These are phyloP conservation scores for Sequoia sempervirens DNA, from an alignment of 75 land plant genomes.

Conservation along the genomic window DNA sequence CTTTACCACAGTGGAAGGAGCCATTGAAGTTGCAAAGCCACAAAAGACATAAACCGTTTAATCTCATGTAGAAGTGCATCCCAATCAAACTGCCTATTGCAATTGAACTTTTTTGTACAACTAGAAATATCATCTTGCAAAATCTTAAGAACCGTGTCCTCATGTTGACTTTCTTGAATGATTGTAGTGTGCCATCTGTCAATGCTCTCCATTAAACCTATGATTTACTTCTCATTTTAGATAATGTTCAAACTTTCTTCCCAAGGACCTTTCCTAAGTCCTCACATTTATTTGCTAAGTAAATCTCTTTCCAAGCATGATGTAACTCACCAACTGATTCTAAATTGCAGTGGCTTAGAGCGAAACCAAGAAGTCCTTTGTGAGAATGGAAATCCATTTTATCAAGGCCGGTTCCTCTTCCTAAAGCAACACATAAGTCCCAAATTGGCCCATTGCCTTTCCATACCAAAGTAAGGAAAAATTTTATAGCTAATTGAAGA, in stretches of 20 bases:
- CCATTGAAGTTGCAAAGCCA: conserved; percentile 68
- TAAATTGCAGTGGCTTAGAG: conserved; percentile 90
- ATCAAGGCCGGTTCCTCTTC: conserved; percentile 82
- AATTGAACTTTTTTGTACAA: conserved; percentile 32
- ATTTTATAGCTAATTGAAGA: conserved; percentile 75
- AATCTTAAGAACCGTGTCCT: conserved; percentile 9
- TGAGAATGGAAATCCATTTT: conserved; percentile 64
- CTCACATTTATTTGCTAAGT: no score
- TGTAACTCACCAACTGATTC: conserved; percentile 85
- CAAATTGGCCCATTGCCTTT: conserved; percentile 83
- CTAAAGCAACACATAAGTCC: conserved; percentile 97
- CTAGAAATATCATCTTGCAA: conserved; percentile 27
- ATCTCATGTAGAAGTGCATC: conserved; percentile 43
- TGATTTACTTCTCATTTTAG: no score
- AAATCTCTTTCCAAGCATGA: no score
- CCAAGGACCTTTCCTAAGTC: no score
- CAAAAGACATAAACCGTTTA: conserved; percentile 51
- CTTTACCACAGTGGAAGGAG: no score
- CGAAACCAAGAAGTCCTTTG: conserved; percentile 82
- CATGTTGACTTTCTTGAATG: conserved; percentile 8
- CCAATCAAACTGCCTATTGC: conserved; percentile 30
- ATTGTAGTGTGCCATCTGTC: no score
- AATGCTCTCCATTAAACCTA: no score
- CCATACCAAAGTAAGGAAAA: conserved; percentile 71
- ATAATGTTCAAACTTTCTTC: no score